phyloP scores from a whole-genome alignment of 768 basidiomycete species.

The Cubamyces sp. region DNA sequence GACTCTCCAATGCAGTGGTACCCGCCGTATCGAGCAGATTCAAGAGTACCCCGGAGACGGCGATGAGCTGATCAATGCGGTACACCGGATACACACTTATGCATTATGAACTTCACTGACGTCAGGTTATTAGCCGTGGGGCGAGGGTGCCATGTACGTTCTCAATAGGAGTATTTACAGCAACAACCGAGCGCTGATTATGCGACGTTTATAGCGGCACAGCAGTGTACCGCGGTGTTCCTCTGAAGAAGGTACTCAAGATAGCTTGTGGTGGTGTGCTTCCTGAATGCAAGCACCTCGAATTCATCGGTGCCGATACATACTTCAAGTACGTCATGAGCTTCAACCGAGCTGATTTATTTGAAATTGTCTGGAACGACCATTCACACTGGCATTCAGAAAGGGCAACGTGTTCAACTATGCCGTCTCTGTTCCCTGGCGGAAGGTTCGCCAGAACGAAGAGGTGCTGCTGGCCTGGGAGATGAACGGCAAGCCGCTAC shows the following conservation, averaged over 20 bases:
- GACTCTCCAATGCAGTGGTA: constrained; percentile 60
- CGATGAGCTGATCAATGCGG: constrained; percentile 47
- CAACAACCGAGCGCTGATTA: no score
- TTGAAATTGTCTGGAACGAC: background rate
- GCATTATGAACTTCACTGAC: background rate
- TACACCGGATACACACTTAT: background rate
- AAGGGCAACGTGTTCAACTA: constrained; percentile 45
- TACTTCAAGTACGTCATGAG: constrained; percentile 54
- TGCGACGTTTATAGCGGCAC: constrained; percentile 43
- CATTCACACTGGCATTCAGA: constrained; percentile 28
- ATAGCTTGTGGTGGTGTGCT: constrained; percentile 53
- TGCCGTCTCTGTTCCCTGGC: constrained; percentile 53
- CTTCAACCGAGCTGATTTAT: background rate
- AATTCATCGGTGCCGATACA: constrained; percentile 61
- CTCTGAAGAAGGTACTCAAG: constrained; percentile 57
- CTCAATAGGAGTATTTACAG: no score
- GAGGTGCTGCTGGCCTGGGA: constrained; percentile 59
- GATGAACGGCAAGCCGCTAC: constrained; percentile 52
- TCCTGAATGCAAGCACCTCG: constrained; percentile 53
- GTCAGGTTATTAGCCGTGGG: constrained; percentile 41
- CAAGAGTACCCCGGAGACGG: constrained; percentile 56
- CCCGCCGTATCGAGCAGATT: constrained; percentile 56
- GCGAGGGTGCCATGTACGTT: constrained; percentile 54
- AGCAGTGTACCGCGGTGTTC: constrained; percentile 55
- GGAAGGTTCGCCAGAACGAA: constrained; percentile 51